phyloP scores from a whole-genome alignment of 768 basidiomycete genomes.

The Amanita exitialis region DNA sequence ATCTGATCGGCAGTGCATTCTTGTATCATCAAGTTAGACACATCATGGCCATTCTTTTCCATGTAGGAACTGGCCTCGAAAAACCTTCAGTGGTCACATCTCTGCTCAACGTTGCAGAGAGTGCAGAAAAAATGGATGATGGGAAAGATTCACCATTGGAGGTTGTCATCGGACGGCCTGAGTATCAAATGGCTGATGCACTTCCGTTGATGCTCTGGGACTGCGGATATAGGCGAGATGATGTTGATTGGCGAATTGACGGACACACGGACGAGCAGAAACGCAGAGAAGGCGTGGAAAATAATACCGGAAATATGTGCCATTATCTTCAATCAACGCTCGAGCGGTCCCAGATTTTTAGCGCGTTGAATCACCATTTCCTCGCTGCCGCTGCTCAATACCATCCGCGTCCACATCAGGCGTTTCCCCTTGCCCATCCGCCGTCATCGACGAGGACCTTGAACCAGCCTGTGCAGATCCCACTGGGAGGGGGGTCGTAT shows the following conservation, averaged over 20 bases:
- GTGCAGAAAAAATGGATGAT: slow-evolving; percentile 18
- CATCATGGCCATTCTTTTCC: slow-evolving; percentile 86
- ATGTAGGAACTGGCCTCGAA: slow-evolving; percentile 79
- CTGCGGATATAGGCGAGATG: slow-evolving; percentile 59
- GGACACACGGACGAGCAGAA: slow-evolving; percentile 22
- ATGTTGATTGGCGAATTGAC: slow-evolving; percentile 66
- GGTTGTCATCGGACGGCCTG: slow-evolving; percentile 65
- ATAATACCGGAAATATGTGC: slow-evolving; percentile 29
- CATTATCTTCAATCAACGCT: slow-evolving; percentile 44
- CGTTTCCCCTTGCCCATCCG: slow-evolving; percentile 25
- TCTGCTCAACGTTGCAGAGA: slow-evolving; percentile 61
- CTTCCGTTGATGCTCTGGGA: slow-evolving; percentile 90
- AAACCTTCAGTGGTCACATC: slow-evolving; percentile 55
- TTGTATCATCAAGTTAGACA: slow-evolving; percentile 95
- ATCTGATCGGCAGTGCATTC: slow-evolving; percentile 83
- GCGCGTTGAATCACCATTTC: slow-evolving; percentile 58
- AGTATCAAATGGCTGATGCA: slow-evolving; percentile 90
- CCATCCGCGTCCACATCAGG: slow-evolving; percentile 31
- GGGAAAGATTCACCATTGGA: slow-evolving; percentile 21
- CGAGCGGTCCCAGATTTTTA: slow-evolving; percentile 53
- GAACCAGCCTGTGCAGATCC: slow-evolving; percentile 22
- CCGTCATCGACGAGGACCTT: slow-evolving; percentile 9
- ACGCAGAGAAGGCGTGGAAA: slow-evolving; percentile 12
- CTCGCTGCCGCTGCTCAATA: slow-evolving; percentile 41
- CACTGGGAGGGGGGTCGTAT: slow-evolving; percentile 63